phyloP scores from a whole-genome alignment of 2,329 filamentous ascomycete genomes.

The Fusarium temperatum region DNA sequence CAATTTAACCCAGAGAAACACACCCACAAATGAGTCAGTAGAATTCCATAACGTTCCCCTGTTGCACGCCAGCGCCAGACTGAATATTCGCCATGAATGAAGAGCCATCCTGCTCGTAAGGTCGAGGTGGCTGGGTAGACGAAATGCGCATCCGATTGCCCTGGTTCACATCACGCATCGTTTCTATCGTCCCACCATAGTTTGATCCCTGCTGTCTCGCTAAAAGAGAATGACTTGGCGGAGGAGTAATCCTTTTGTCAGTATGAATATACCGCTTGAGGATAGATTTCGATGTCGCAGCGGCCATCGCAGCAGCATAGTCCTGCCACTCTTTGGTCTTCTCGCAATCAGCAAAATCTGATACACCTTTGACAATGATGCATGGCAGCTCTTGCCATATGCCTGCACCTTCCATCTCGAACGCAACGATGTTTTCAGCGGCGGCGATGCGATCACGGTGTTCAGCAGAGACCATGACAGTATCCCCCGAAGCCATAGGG shows the following conservation, averaged over 20 bases:
- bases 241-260: rapidly evolving
- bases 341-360: neutral
- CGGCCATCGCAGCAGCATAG: slow-evolving; percentile 1
- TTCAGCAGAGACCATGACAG: slow-evolving; percentile 49
- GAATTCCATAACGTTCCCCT: neutral
- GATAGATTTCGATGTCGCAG: neutral
- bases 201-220: neutral
- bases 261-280: neutral
- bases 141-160: neutral
- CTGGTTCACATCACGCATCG: neutral
- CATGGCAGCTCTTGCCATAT: slow-evolving; percentile 47
- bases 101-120: neutral
- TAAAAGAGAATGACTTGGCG: rapidly evolving
- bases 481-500: slow-evolving; percentile 48
- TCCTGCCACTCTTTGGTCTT: neutral
- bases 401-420: slow-evolving; percentile 49
- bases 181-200: neutral
- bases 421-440: slow-evolving; percentile 27
- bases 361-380: slow-evolving; percentile 46
- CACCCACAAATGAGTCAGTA: neutral
- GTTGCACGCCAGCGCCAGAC: neutral
- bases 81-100: neutral
- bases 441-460: slow-evolving; percentile 46
- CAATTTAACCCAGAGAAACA: no score
- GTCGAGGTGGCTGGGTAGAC: neutral